Percentiles rank a stretch among this genome's conserved stretches.
Conservation (phyloP, 768 basidiomycete genomes). For the Infundibulicybe gibba region DNA sequence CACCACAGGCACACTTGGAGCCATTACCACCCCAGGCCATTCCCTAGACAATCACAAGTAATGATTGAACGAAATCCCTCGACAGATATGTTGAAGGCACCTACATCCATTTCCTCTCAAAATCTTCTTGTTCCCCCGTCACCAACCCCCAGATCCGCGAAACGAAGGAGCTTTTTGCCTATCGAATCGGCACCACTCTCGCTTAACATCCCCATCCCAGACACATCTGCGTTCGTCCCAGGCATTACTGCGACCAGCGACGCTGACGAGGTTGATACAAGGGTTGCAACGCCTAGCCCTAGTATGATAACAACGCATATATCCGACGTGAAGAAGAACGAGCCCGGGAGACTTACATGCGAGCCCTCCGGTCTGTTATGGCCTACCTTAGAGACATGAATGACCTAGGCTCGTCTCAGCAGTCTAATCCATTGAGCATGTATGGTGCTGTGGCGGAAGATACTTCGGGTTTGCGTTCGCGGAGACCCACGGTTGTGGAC, state of each 20-base stretch:
- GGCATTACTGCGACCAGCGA: slow-evolving; percentile 43
- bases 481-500: slow-evolving; percentile 69
- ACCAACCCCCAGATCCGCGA: slow-evolving; percentile 49
- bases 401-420: slow-evolving; percentile 77
- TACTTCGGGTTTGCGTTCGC: slow-evolving; percentile 38
- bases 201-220: slow-evolving; percentile 59
- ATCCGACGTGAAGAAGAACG: slow-evolving; percentile 69
- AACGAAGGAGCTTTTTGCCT: slow-evolving; percentile 87
- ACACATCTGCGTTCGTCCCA: slow-evolving; percentile 57
- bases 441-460: slow-evolving; percentile 54
- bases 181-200: slow-evolving; percentile 59
- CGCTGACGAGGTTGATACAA: slow-evolving; percentile 25
- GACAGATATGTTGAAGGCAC: slow-evolving; percentile 20
- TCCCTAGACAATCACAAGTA: too few species aligned
- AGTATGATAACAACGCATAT: slow-evolving; percentile 42
- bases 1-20: slow-evolving; percentile 60
- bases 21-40: slow-evolving; percentile 19
- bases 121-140: slow-evolving; percentile 40
- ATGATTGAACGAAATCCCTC: slow-evolving; percentile 19
- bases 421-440: slow-evolving; percentile 50
- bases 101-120: slow-evolving; percentile 18
- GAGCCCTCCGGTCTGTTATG: slow-evolving; percentile 89
- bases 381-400: slow-evolving; percentile 95
- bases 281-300: slow-evolving; percentile 42
- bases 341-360: slow-evolving; percentile 65